phyloP scores from a whole-genome alignment of 495 filamentous ascomycete genomes.

The Daldinia vernicosa region DNA sequence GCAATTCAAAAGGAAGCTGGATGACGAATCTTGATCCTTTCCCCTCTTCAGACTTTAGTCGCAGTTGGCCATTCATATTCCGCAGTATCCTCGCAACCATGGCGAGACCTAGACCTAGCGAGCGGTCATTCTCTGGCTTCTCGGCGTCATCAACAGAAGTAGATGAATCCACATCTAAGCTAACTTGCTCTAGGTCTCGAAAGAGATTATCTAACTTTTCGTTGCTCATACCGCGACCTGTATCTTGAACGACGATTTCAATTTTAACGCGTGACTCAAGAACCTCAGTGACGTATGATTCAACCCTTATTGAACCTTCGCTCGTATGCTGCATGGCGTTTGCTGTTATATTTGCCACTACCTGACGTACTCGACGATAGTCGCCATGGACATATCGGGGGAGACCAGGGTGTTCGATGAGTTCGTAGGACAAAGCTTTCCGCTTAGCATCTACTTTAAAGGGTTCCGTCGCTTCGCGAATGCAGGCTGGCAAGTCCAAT shows the following conservation, averaged over 20 bases:
- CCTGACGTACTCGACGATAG: conserved; percentile 79
- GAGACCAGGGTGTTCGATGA: conserved; percentile 72
- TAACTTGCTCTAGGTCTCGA: conserved; percentile 87
- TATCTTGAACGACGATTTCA: conserved; percentile 80
- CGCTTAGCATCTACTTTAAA: conserved; percentile 79
- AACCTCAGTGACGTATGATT: conserved; percentile 65
- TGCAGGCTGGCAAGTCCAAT: conserved; percentile 75
- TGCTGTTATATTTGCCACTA: conserved; percentile 80
- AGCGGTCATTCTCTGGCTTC: conserved; percentile 48
- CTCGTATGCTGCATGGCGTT: conserved; percentile 87
- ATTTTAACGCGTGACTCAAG: conserved; percentile 62
- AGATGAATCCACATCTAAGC: conserved; percentile 62
- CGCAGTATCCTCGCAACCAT: conserved; percentile 83
- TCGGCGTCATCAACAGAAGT: conserved; percentile 43
- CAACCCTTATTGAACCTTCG: conserved; percentile 74
- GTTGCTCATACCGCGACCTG: conserved; percentile 79
- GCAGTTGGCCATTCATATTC: conserved; percentile 91
- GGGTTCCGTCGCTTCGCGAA: conserved; percentile 78
- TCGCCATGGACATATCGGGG: conserved; percentile 81
- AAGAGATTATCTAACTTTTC: conserved; percentile 80
- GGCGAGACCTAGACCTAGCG: conserved; percentile 85
- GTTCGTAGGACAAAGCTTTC: conserved; percentile 75
- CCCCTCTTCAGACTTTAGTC: conserved; percentile 85
- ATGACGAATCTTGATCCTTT: conserved; percentile 86
- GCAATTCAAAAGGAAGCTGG: conserved; percentile 72